Base-by-base conservation (phyloP, 768 basidiomycete species). In the Rhizopogon vinicolor region DNA sequence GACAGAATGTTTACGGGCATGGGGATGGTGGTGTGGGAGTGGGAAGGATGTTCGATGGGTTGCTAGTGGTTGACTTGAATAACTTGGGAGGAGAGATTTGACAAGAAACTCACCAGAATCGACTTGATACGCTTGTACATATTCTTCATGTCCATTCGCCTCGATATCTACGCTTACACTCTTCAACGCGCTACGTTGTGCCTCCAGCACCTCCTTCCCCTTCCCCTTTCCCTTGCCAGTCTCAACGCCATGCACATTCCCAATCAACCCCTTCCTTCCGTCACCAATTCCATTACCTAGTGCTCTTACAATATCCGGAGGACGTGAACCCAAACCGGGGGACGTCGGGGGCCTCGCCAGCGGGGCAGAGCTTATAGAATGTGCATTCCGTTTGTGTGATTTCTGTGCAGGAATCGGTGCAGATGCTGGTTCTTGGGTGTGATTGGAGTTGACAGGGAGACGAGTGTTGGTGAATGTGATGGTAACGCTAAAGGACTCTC, bases 381-480 rank as follows among this genome's bases (percentile, higher is more conserved):
- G 91, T 0, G 83, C 84, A 9, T 82, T 82, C 7, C 90, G 83
- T 65, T 79, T 86, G 65, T 93, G 89, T 0, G 77, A 62, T 58
- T 68, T 66, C 41, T 55, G 48, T 1, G 7, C 4, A 18, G 44
- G 40, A 10, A 72, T 3, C 18, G 44, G 40, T 10, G 72, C 62
- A 39, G 60, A 62, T 3, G 67, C 52, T 39, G 14, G 29, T 8
- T n/a, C 25, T 33, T 33, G 25, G 16, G 1, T 22, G 31, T 75
- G 58, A 48, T 59, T 69, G 12, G 70, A 74, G 0, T 72, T 62
- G 44, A 76, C 67, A 5, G 83, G 77, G 0, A 84, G 77, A 28
- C 83, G 83, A 4, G 85, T 86, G 67, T 96, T 97, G 49, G 89
- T 87, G 70, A 97, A 93, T 0, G 89, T 88, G 60, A 98, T 85